Evolutionary conservation across 192 early-diverging fungal genomes (phyloP), one percentile per base, ranked within the genome.

Genomic region (Coemansia sp.): DNA sequence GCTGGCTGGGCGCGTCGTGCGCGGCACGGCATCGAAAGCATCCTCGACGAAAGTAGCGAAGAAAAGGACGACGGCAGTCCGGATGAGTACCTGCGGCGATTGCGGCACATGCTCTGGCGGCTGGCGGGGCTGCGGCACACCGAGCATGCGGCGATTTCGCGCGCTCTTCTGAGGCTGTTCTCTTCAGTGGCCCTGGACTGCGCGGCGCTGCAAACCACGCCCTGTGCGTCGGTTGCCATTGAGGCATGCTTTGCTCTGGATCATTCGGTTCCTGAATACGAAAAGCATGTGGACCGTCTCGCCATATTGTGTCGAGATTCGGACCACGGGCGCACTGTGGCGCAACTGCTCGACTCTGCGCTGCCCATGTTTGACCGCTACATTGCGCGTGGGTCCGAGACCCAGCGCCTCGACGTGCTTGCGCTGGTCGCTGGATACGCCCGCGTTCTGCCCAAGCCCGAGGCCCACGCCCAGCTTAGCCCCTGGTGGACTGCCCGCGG

Each of bases 401-500:
- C 62, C 36, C 72, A 71, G 53, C 64, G 69, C n/a, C 11, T 17
- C 4, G 78, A 80, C 9, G 60, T 71, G 8, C 36, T 80, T 9
- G 53, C 59, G 6, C 19, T 80, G 17, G 11, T 80, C 4, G 25
- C 68, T 3, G 72, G 65, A 0, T 65, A 59, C 19, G 25, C 65
- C 3, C 66, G 38, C 0, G 73, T 59, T 36, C 51, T 71, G 27
- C 68, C 72, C n/a, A 19, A 14, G 19, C 15, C 59, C 11, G 59
- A 67, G 1, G 46, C 67, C 8, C 59, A 40, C 36, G 35, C 63
- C 9, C 36, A 65, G 41, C 19, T 75, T 1, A 11, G 17, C 1
- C 43, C 68, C 8, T 81, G 78, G 78, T 81, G 78, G 78, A 29
- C 31, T 11, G 32, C 68, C 0, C 65, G 63, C 38, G 78, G 78